Evolutionary conservation across 441 rosid genomes (phyloP).

Genomic region (Pelargonium hybrid): DNA sequence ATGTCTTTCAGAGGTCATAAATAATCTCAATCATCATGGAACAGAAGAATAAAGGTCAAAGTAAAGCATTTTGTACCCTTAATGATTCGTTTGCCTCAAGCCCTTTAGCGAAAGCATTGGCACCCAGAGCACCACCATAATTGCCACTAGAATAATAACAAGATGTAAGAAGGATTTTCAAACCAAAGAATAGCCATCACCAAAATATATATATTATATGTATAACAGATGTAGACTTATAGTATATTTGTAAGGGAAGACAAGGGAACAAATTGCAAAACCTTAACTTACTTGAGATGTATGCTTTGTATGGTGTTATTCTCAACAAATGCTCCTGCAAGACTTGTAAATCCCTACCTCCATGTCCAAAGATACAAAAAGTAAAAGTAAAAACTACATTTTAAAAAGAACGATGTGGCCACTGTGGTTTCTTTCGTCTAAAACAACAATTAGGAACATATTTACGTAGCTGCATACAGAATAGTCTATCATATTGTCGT

Average conservation of each 20-base stretch:
- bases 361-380: constrained; percentile 28
- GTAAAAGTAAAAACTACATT: constrained; percentile 19
- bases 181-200: constrained; percentile 12
- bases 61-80: constrained; percentile 34
- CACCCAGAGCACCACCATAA: constrained; percentile 92
- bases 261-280: background rate
- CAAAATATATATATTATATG: constrained; percentile 1
- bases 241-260: background rate
- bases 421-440: constrained; percentile 14
- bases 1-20: background rate
- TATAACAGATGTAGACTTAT: background rate
- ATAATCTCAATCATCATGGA: background rate
- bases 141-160: constrained; percentile 56
- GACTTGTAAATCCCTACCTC: constrained; percentile 90
- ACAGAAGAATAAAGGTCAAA: background rate
- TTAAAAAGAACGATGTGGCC: constrained; percentile 13
- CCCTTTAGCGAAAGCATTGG: constrained; percentile 90
- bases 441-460: constrained; percentile 12
- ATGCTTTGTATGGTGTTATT: constrained; percentile 52
- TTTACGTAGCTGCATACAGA: constrained; percentile 45
- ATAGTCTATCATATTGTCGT: constrained; percentile 86
- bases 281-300: constrained; percentile 68
- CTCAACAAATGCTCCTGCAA: constrained; percentile 71
- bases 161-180: constrained; percentile 22
- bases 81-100: constrained; percentile 77